These are phyloP conservation scores for Pyrenophora tritici-repentis DNA, from an alignment of 2,329 filamentous ascomycete species.

Conservation along the genomic window DNA sequence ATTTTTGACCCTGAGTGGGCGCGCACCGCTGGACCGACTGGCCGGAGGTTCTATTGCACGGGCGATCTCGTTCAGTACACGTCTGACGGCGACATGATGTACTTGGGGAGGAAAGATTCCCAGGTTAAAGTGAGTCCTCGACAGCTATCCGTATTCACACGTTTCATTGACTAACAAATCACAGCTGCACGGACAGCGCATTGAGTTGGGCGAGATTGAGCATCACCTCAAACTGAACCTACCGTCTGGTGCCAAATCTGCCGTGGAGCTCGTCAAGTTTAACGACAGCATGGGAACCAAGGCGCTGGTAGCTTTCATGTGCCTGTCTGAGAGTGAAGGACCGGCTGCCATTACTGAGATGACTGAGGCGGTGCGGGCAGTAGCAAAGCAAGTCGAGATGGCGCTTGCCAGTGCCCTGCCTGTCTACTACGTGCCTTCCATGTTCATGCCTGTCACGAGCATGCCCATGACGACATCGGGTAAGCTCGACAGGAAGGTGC, in stretches of 20 bases:
- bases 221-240: constrained; percentile 49
- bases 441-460: constrained; percentile 50
- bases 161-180: constrained; percentile 38
- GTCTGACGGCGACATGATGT: constrained; percentile 42
- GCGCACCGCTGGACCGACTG: constrained; percentile 15
- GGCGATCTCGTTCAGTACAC: constrained; percentile 43
- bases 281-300: constrained; percentile 31
- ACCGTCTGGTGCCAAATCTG: constrained; percentile 46
- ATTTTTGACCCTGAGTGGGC: constrained; percentile 39
- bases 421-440: constrained; percentile 51
- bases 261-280: constrained; percentile 50
- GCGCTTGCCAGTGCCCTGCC: constrained; percentile 42
- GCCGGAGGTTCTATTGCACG: constrained; percentile 40
- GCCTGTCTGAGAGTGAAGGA: constrained; percentile 34
- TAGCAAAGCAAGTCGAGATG: constrained; percentile 33
- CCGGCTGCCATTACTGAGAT: constrained; percentile 28
- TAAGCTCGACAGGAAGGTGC: constrained; percentile 49
- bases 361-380: constrained; percentile 20
- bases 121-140: constrained; percentile 38
- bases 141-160: not conserved
- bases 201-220: constrained; percentile 55
- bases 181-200: constrained; percentile 51
- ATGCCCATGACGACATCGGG: constrained; percentile 52
- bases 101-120: constrained; percentile 43
- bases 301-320: constrained; percentile 38